Conservation (phyloP, 345 rosid genomes). For the Erodium maritimum region DNA sequence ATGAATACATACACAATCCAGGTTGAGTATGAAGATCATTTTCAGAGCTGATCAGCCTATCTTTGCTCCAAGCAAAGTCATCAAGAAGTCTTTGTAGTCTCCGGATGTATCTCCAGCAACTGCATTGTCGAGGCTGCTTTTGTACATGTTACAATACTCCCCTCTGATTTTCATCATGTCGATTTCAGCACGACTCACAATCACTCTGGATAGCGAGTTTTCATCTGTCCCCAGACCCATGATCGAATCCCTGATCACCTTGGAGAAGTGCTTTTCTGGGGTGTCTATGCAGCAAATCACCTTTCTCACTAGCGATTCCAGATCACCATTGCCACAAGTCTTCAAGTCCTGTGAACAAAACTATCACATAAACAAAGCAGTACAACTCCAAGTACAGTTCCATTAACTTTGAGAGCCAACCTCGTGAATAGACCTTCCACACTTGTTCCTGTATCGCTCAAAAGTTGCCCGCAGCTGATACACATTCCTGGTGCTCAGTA, state of each 20-base stretch:
- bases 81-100: slow-evolving; percentile 22
- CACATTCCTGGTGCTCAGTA: slow-evolving; percentile 59
- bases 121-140: slow-evolving; percentile 46
- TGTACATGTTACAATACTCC: slow-evolving; percentile 42
- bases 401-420: slow-evolving; percentile 21
- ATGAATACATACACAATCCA: not conserved
- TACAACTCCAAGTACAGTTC: not conserved
- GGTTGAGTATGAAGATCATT: not conserved
- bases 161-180: slow-evolving; percentile 63
- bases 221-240: slow-evolving; percentile 80
- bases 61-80: not conserved
- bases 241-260: slow-evolving; percentile 45
- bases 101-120: slow-evolving; percentile 73
- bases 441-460: slow-evolving; percentile 34
- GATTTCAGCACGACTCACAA: slow-evolving; percentile 62
- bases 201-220: slow-evolving; percentile 65
- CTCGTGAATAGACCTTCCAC: slow-evolving; percentile 49
- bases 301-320: not conserved
- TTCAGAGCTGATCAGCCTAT: not conserved
- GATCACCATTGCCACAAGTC: not conserved
- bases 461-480: slow-evolving; percentile 72
- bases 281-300: not conserved
- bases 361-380: not conserved
- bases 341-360: not conserved
- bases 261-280: slow-evolving; percentile 74